Percentiles rank a stretch among this genome's conserved stretches.
Conservation (phyloP, 495 filamentous ascomycete genomes). For the Penicillium tannophilum region DNA sequence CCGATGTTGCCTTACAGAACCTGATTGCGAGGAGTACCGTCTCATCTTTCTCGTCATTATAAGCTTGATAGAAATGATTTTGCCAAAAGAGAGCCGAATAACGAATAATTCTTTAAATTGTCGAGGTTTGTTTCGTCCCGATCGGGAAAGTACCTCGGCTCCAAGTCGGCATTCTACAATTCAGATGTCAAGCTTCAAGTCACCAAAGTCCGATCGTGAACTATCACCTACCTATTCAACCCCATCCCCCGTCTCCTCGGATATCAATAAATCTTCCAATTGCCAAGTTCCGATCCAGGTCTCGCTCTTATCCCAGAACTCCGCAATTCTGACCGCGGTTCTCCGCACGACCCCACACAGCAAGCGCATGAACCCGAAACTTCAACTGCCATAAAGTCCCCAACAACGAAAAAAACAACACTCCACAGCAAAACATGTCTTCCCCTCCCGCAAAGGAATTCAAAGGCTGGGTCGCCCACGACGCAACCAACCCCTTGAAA, state of each 20-base stretch:
- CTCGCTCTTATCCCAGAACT: neutral
- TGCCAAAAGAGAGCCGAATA: too few species aligned
- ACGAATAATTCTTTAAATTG: too few species aligned
- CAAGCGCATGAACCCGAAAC: neutral
- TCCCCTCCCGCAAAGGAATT: conserved; percentile 52
- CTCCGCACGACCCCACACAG: conserved; percentile 10
- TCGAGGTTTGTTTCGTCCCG: neutral
- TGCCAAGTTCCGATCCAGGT: neutral
- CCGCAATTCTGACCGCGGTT: neutral
- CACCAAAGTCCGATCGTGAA: neutral
- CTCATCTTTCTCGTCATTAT: too few species aligned
- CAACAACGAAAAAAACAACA: neutral
- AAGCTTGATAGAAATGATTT: too few species aligned
- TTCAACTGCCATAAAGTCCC: neutral
- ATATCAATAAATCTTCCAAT: neutral
- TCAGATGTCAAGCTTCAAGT: neutral
- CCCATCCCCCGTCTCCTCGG: neutral
- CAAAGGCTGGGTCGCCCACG: conserved; percentile 78
- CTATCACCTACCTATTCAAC: neutral
- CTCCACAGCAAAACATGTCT: conserved; percentile 10
- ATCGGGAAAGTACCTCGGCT: conserved; percentile 12
- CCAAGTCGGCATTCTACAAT: neutral
- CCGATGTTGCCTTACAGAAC: too few species aligned
- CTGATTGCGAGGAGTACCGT: too few species aligned
- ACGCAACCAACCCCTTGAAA: conserved; percentile 68